Evolutionary conservation across 2,329 filamentous ascomycete genomes (phyloP), one percentile per base, ranked within the genome.

Genomic region (Arachnomyces sp.): DNA sequence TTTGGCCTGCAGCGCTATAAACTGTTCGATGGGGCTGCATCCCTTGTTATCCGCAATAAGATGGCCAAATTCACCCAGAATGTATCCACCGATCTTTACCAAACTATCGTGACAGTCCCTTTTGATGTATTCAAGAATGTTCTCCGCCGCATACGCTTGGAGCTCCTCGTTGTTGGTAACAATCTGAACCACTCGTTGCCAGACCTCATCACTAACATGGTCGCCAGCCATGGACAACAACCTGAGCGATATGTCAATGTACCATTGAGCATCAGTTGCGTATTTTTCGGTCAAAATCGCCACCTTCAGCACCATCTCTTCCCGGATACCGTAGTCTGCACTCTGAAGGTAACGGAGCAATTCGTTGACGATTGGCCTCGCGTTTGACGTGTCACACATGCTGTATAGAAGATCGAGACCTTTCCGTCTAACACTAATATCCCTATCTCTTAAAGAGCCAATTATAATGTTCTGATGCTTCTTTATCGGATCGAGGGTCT

Each of bases 301-400:
- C 64, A 98, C 94, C 68, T 98, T 98, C 47, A 98, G 72, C 3
- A 96, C 92, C 92, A 98, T 98, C 63, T 98, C 92, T 67, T 98
- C 93, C 48, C 93, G 80, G 54, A 98, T 95, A 4, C 90, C 90
- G 62, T 94, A 98, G 63, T 98, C 92, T 35, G 92, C 92, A 41
- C 87, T 94, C 57, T 95, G 90, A 7, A 98, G 76, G 62, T 95
- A 96, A 51, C 90, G 86, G 39, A 98, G 68, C 37, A 98, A 79
- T 66, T 98, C 92, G 44, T 84, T 83, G 30, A 98, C 92, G 50
- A 98, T 94, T 7, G 86, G 81, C 49, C 86, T 84, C 6, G 92
- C 88, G 63, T 98, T 98, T n/a, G 82, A 82, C 28, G 84, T 78
- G 64, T 98, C 92, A 62, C 93, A 98, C 92, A 98, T 98, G 77